phyloP scores from a whole-genome alignment of 129 eudicot species.

The Apium graveolens region DNA sequence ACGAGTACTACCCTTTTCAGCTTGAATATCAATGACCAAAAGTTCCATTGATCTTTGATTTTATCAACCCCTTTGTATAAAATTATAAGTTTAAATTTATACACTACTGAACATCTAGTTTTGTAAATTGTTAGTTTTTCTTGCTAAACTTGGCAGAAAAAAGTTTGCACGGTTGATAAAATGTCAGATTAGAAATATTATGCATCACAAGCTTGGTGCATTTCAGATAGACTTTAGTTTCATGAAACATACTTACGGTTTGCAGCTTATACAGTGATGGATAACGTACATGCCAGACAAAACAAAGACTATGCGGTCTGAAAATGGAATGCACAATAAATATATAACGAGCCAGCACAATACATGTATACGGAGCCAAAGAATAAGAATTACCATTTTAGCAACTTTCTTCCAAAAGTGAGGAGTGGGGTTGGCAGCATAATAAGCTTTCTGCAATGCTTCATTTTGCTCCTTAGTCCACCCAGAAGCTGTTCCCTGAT shows the following conservation, averaged over 20 bases:
- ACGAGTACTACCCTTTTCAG: background rate
- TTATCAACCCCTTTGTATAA: background rate
- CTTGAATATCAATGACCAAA: background rate
- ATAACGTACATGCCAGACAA: background rate
- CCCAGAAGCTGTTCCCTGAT: constrained; percentile 19
- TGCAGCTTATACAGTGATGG: background rate
- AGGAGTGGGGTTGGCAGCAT: constrained; percentile 72
- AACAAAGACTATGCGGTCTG: background rate
- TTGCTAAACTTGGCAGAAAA: background rate
- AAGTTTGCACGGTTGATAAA: background rate
- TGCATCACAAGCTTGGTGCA: background rate
- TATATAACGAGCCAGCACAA: constrained; percentile 1
- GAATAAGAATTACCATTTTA: constrained; percentile 39
- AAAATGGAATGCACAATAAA: background rate
- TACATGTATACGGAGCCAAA: background rate
- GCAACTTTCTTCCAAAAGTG: constrained; percentile 90
- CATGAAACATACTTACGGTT: background rate
- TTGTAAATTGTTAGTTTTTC: background rate
- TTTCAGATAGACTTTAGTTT: background rate
- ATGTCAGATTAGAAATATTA: background rate
- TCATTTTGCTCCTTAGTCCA: constrained; percentile 80
- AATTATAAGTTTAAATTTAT: background rate
- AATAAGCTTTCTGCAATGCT: constrained; percentile 74
- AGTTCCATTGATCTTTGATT: background rate
- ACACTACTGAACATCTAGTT: background rate